Base-by-base conservation (phyloP, 2,329 filamentous ascomycete species). In the Cytospora mali region DNA sequence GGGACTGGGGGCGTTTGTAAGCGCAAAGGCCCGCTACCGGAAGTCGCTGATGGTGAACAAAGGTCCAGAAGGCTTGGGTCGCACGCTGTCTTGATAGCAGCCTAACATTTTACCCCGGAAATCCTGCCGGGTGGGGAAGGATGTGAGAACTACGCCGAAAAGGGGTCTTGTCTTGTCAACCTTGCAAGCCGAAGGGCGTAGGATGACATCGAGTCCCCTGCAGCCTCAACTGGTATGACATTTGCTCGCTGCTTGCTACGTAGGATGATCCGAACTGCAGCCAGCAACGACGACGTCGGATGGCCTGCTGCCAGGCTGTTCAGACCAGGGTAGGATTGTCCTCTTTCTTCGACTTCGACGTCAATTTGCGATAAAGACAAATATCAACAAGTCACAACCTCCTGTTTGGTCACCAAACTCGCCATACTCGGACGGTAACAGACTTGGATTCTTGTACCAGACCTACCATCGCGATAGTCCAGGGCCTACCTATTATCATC, bases 211-310 rank as follows among this genome's bases (percentile, higher is more conserved):
- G 46, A 48, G 25, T 54, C 39, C 39, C 39, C 39, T 21, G 39
- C 39, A 46, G 39, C 39, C 18, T n/a, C n/a, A 46, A 46, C 21
- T 46, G n/a, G 39, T n/a, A n/a, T 23, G 42, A 46, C 21, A 23
- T 9, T 23, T 46, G 42, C 11, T 23, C 13, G 27, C 25, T 55
- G 29, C 29, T n/a, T n/a, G n/a, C n/a, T n/a, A n/a, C n/a, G n/a
- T 35, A 39, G 14, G 31, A 58, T 62, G 60, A 50, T 39, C 53
- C 60, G 35, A 62, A 49, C 48, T 50, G 61, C 55, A 62, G 29
- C 27, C 27, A 62, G 35, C 55, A 50, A 58, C 61, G 51, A 58
- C 61, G 55, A 58, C 39, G 55, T 62, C 61, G 49, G 50, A 58
- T 52, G 58, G 49, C 31, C 25, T 54, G 55, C 25, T 54, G 55